Evolutionary conservation across 345 rosid genomes (phyloP).

Genomic region (Aquilaria malaccensis): DNA sequence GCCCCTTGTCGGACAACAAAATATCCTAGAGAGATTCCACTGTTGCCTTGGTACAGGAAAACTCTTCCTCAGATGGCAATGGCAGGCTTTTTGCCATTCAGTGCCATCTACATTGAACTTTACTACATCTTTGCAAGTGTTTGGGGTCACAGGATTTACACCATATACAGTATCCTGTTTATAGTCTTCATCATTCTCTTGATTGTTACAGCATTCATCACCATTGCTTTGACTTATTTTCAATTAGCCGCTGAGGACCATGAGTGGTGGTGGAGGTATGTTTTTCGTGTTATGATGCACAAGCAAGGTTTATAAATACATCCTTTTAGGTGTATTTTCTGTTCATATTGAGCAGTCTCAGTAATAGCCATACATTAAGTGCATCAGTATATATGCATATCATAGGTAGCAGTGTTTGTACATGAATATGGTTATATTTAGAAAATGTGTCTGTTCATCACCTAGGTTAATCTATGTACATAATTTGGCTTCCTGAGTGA

Average conservation of each 20-base stretch:
- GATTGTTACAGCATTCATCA: conserved; percentile 43
- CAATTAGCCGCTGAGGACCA: conserved; percentile 53
- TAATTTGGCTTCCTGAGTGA: too few species aligned
- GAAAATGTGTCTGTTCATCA: too few species aligned
- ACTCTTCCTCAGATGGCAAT: conserved; percentile 53
- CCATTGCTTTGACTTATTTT: conserved; percentile 49
- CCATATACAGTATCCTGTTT: conserved; percentile 47
- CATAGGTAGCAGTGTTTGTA: too few species aligned
- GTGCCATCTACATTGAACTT: conserved; percentile 50
- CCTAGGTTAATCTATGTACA: too few species aligned
- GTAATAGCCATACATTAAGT: too few species aligned
- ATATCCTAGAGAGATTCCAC: conserved; percentile 47
- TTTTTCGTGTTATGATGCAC: too few species aligned
- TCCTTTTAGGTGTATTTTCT: too few species aligned
- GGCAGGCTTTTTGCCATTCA: conserved; percentile 50
- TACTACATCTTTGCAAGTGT: conserved; percentile 54
- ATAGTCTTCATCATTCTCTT: conserved; percentile 49
- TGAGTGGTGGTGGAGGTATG: conserved; percentile 59
- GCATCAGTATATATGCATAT: too few species aligned
- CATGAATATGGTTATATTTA: too few species aligned
- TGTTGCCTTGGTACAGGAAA: conserved; percentile 39
- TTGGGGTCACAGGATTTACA: conserved; percentile 53
- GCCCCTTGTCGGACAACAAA: conserved; percentile 50
- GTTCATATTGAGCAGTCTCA: too few species aligned
- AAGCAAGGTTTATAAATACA: too few species aligned